A percentile compares a stretch with the other conserved stretches of the same genome.
These are phyloP conservation scores for Ceratobasidium sp. DNA, from an alignment of 1,284 basidiomycete genomes.

Conservation along the genomic window DNA sequence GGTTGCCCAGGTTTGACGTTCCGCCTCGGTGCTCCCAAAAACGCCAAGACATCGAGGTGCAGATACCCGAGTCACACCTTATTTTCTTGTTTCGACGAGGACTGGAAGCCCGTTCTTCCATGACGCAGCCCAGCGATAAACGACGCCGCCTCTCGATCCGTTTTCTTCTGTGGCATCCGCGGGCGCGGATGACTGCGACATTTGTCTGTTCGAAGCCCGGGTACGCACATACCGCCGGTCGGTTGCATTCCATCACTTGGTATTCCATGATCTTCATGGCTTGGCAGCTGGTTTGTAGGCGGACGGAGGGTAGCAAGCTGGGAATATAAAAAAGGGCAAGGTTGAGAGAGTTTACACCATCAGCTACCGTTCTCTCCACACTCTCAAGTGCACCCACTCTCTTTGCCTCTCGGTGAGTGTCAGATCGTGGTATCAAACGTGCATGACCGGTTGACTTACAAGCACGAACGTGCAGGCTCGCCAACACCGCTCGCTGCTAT, in stretches of 20 bases:
- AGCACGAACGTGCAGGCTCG: not conserved
- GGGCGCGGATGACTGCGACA: not conserved
- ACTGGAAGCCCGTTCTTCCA: not conserved
- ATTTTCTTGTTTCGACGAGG: not conserved
- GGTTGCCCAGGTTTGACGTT: not conserved
- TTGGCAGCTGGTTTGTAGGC: not conserved
- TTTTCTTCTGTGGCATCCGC: slow-evolving; percentile 1
- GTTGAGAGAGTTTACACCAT: not conserved
- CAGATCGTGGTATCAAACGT: not conserved
- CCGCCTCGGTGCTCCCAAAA: not conserved
- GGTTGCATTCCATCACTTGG: not conserved
- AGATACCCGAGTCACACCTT: not conserved
- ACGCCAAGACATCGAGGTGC: not conserved
- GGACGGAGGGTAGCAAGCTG: not conserved
- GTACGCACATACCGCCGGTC: not conserved
- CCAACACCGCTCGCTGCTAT: slow-evolving; percentile 14
- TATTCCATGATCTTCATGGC: not conserved
- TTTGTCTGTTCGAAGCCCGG: not conserved
- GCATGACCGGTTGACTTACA: not conserved
- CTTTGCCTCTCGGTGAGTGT: slow-evolving; percentile 27
- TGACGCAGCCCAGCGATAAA: not conserved
- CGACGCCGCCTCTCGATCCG: not conserved
- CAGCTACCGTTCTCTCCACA: not conserved
- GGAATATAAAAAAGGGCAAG: not conserved
- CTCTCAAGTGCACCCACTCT: not conserved